These are phyloP conservation scores for Candida sanyiensis DNA, from an alignment of 805 yeast genomes.

Conservation along the genomic window DNA sequence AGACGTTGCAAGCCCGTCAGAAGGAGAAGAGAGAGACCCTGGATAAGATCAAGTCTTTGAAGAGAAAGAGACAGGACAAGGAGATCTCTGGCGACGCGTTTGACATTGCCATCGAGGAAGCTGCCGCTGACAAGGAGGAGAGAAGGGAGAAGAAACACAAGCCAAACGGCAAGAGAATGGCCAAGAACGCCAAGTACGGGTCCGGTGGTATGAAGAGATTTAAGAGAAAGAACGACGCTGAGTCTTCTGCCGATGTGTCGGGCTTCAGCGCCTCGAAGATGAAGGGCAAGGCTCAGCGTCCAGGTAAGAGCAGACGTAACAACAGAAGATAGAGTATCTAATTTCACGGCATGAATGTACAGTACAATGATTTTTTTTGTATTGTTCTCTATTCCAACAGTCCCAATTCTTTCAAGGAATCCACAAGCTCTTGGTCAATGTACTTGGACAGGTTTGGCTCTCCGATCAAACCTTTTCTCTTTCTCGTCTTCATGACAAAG, in stretches of 20 bases:
- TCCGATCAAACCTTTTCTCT: conserved; percentile 76
- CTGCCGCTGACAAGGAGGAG: conserved; percentile 41
- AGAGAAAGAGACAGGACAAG: conserved; percentile 76
- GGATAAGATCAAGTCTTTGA: conserved; percentile 85
- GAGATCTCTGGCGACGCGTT: conserved; percentile 73
- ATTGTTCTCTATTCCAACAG: conserved; percentile 18
- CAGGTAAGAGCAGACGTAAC: conserved; percentile 48
- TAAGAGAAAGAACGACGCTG: conserved; percentile 66
- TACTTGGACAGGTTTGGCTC: conserved; percentile 65
- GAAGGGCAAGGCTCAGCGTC: conserved; percentile 37
- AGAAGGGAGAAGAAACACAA: conserved; percentile 41
- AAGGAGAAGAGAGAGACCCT: conserved; percentile 86
- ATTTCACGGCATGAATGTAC: conserved; percentile 3
- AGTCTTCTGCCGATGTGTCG: conserved; percentile 61
- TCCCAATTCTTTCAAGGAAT: conserved; percentile 48
- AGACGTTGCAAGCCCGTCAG: conserved; percentile 88
- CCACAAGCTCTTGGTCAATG: conserved; percentile 55
- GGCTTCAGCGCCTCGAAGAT: conserved; percentile 49
- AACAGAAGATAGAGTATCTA: conserved; percentile 10
- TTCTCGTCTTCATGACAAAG: conserved; percentile 81
- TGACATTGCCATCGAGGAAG: conserved; percentile 88
- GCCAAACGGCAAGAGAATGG: conserved; percentile 60
- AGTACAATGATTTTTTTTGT: background rate
- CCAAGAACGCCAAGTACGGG: conserved; percentile 72
- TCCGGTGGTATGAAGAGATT: conserved; percentile 74